Base-by-base conservation (phyloP, 1,284 basidiomycete species). In the Somion occarium region DNA sequence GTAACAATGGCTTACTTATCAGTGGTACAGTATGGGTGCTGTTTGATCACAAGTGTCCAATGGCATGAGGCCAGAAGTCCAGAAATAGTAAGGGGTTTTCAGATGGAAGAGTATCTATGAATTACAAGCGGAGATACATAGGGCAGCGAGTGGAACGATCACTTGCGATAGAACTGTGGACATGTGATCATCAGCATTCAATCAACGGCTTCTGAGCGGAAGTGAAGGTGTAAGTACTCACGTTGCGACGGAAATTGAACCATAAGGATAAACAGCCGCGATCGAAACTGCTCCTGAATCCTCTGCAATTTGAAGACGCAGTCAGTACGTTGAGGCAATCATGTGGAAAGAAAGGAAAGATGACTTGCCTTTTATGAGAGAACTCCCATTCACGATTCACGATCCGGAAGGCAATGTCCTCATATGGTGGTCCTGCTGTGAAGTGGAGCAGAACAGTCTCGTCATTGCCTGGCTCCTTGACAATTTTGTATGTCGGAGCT, bases 371-470 rank as follows among this genome's bases (percentile, higher is more conserved):
- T 72, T 94, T 95, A 63, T 99, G 96, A 48, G 92, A 94, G 69
- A 93, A 96, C 64, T 99, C 97, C 97, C 97, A 99, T 68, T 96
- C 94, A 51, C 91, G 81, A 62, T 98, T 93, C 49, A 99, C 96
- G 59, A 99, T 97, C 52, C 93, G 80, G 75, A 99, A 99, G 15
- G 95, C 97, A 56, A 99, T 94, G 64, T 99, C 97, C 71, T 99
- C 97, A 65, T 99, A 99, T 1, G 97, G 97, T 46, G 97, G 97
- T 15, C 97, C 97, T 15, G 97, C 94, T 58, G 83, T 92, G 72
- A 99, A 99, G 56, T 95, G 83, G 43, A 99, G 71, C 19, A 98
- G 75, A 25, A 93, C 91, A 1, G 96, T 99, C 50, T 99, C 97
- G 53, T 93, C 88, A 63, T 98, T 95, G 4, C 91, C 93, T 5